Conservation (phyloP, 2,329 filamentous ascomycete species). For the Aspergillus pseudoviridinutans region DNA sequence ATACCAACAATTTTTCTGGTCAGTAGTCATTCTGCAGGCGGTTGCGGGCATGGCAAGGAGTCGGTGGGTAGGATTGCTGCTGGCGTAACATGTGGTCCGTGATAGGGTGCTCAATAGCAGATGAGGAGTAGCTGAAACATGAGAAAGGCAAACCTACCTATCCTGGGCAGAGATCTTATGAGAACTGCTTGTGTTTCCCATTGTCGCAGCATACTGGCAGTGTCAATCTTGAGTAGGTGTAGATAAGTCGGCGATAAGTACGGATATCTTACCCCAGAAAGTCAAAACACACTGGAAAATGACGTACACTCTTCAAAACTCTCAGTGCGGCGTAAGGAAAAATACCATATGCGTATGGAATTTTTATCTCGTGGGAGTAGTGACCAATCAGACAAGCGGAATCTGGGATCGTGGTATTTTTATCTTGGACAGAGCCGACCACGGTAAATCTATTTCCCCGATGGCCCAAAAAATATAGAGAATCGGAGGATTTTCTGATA, state of each 20-base stretch:
- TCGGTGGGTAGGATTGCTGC: slow-evolving; percentile 8
- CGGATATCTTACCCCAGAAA: background rate
- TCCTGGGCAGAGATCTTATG: slow-evolving; percentile 75
- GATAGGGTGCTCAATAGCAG: background rate
- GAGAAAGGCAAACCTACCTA: slow-evolving; percentile 56
- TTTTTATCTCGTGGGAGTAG: background rate
- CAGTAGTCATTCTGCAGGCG: background rate
- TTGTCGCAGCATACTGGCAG: slow-evolving; percentile 37
- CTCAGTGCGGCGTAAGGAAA: background rate
- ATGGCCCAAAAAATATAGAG: slow-evolving; percentile 13
- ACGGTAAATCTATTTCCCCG: slow-evolving; percentile 10
- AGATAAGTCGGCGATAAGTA: background rate
- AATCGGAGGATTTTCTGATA: background rate
- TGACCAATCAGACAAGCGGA: background rate
- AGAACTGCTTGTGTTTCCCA: slow-evolving; percentile 63
- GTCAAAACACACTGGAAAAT: slow-evolving; percentile 2
- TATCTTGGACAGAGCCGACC: background rate
- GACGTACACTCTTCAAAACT: slow-evolving; percentile 10
- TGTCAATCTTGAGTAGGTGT: background rate
- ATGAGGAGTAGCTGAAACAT: background rate
- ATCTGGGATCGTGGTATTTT: background rate
- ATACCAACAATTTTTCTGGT: background rate
- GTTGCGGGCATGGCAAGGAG: background rate
- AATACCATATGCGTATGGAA: background rate
- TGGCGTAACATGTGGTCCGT: background rate